Percentiles rank a stretch among this genome's conserved stretches.
phyloP scores from a whole-genome alignment of 2,329 filamentous ascomycete genomes.

The Mycosphaerella arachidis region DNA sequence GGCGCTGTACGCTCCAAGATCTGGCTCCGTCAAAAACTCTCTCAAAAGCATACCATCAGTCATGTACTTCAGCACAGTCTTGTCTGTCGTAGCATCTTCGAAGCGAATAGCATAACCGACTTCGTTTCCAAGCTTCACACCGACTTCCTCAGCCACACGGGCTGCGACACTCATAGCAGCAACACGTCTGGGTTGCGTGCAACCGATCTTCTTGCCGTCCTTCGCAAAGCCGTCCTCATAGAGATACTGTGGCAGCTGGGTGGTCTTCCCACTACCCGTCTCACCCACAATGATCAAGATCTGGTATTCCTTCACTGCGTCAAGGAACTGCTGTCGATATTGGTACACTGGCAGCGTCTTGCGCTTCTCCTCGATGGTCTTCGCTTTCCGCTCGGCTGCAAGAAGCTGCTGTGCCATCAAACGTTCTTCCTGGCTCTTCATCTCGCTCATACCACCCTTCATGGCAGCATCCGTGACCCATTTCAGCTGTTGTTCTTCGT shows the following conservation, averaged over 20 bases:
- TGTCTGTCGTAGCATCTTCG: constrained; percentile 85
- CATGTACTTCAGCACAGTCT: constrained; percentile 92
- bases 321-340: constrained; percentile 78
- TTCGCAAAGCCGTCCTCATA: constrained; percentile 89
- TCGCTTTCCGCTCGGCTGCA: constrained; percentile 80
- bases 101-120: constrained; percentile 95
- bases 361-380: constrained; percentile 84
- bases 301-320: constrained; percentile 81
- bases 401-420: constrained; percentile 76
- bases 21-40: constrained; percentile 84
- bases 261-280: constrained; percentile 93
- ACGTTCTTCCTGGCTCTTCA: constrained; percentile 70
- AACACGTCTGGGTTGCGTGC: constrained; percentile 90
- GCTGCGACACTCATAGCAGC: constrained; percentile 97
- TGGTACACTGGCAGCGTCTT: constrained; percentile 87
- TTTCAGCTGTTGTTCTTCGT: constrained; percentile 80
- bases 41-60: constrained; percentile 93
- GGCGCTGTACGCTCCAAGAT: constrained; percentile 74
- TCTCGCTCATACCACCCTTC: constrained; percentile 64
- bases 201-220: constrained; percentile 77
- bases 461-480: constrained; percentile 73
- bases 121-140: constrained; percentile 81
- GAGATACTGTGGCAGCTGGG: constrained; percentile 88
- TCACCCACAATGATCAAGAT: constrained; percentile 90
- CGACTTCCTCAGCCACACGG: constrained; percentile 91